Conservation (phyloP, 495 filamentous ascomycete genomes). For the Tuber aestivum region DNA sequence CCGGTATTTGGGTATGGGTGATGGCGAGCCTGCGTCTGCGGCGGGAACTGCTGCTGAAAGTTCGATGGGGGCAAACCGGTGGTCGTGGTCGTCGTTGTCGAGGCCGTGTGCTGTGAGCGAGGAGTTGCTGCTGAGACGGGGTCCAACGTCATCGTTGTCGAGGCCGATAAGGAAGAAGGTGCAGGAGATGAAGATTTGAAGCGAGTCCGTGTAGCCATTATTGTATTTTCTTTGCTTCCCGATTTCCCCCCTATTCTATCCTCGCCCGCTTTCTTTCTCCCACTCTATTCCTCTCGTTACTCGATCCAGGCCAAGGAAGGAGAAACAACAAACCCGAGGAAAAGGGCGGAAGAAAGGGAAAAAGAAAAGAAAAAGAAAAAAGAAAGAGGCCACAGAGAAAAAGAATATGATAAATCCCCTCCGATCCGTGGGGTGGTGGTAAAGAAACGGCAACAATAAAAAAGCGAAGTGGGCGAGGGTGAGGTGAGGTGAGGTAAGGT, state of each 20-base stretch:
- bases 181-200: slow-evolving; percentile 45
- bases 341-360: not conserved
- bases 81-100: slow-evolving; percentile 19
- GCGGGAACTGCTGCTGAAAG: slow-evolving; percentile 13
- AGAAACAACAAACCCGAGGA: not conserved
- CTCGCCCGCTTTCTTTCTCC: not conserved
- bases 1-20: slow-evolving; percentile 1
- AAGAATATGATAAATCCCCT: slow-evolving; percentile 1
- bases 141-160: slow-evolving; percentile 13
- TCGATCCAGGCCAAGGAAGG: not conserved
- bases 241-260: slow-evolving; percentile 1
- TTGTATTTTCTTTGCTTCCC: not conserved
- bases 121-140: slow-evolving; percentile 11
- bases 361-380: slow-evolving; percentile 7
- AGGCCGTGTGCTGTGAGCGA: slow-evolving; percentile 12
- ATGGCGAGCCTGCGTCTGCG: not conserved
- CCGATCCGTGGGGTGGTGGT: not conserved
- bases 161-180: slow-evolving; percentile 39
- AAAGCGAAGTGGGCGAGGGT: slow-evolving; percentile 4
- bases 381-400: not conserved
- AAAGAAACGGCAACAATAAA: not conserved
- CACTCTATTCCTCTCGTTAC: not conserved
- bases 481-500: not conserved
- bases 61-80: slow-evolving; percentile 16
- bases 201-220: slow-evolving; percentile 43